phyloP scores from a whole-genome alignment of 345 rosid genomes.

The Pistacia integerrima region DNA sequence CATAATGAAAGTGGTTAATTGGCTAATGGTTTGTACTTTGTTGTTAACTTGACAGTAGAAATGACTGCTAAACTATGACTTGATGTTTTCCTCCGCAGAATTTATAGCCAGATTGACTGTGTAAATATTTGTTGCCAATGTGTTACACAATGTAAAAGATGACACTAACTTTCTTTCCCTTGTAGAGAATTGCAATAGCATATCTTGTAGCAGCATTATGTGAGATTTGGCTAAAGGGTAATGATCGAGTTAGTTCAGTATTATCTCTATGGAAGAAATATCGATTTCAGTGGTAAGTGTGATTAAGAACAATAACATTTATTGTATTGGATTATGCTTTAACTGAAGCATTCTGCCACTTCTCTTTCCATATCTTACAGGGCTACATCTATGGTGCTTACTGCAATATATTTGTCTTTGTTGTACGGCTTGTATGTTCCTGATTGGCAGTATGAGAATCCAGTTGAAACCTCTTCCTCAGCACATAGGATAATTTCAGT shows the following conservation, averaged over 20 bases:
- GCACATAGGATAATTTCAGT: conserved; percentile 47
- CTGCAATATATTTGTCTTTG: conserved; percentile 47
- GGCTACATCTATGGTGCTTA: conserved; percentile 50
- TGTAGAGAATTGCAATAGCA: conserved; percentile 80
- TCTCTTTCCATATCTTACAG: conserved; percentile 40
- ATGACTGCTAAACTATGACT: neutral
- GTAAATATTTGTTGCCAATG: neutral
- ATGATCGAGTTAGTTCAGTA: conserved; percentile 44
- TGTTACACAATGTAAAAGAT: conserved; percentile 15
- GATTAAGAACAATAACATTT: neutral
- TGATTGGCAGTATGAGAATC: conserved; percentile 74
- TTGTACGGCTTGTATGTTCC: conserved; percentile 75
- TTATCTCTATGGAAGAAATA: conserved; percentile 51
- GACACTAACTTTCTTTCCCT: neutral
- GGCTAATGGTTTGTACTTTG: neutral
- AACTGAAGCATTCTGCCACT: neutral
- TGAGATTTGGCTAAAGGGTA: conserved; percentile 83
- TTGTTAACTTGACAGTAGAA: neutral
- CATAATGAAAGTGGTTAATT: neutral
- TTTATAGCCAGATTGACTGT: neutral
- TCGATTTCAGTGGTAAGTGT: conserved; percentile 59
- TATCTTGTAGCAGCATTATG: conserved; percentile 70
- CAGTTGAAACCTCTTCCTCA: conserved; percentile 45
- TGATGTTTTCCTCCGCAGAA: neutral
- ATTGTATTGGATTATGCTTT: neutral